Evolutionary conservation across 257 asterid genomes (phyloP).

Genomic region (Solanum piurae): DNA sequence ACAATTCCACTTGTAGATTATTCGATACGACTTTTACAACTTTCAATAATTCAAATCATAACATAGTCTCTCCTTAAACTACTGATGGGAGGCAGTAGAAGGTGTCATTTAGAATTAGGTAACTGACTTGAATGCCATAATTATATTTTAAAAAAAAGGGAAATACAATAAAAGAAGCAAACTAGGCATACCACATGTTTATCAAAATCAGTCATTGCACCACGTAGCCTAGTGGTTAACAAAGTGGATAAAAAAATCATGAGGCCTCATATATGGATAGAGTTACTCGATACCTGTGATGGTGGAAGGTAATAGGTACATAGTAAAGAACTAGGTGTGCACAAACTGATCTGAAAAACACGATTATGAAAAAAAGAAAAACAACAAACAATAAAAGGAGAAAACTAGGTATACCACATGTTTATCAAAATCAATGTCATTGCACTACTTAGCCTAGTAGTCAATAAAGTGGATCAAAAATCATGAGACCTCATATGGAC

Average conservation of each 20-base stretch:
- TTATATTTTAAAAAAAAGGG: too few species aligned
- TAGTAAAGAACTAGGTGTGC: too few species aligned
- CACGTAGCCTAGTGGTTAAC: background rate
- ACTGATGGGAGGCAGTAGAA: background rate
- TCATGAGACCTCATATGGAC: background rate
- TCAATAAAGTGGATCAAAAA: background rate
- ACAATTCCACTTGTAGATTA: background rate
- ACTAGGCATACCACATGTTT: background rate
- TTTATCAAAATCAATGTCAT: conserved; percentile 52
- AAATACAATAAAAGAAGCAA: background rate
- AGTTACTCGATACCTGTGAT: too few species aligned
- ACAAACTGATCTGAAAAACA: too few species aligned
- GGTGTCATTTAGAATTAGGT: too few species aligned
- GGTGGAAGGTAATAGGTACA: too few species aligned
- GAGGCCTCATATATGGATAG: too few species aligned
- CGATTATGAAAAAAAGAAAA: too few species aligned
- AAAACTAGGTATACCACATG: conserved; percentile 34
- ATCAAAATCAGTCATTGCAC: background rate
- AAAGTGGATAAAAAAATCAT: too few species aligned
- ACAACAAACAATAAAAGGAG: background rate
- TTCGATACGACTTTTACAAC: background rate
- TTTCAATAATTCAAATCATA: background rate
- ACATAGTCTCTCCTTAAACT: background rate
- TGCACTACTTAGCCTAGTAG: conserved; percentile 11
- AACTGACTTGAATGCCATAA: too few species aligned